A percentile compares a stretch with the other conserved stretches of the same genome.
These are phyloP conservation scores for Quercus gilva DNA, from an alignment of 306 rosid species.

Conservation along the genomic window DNA sequence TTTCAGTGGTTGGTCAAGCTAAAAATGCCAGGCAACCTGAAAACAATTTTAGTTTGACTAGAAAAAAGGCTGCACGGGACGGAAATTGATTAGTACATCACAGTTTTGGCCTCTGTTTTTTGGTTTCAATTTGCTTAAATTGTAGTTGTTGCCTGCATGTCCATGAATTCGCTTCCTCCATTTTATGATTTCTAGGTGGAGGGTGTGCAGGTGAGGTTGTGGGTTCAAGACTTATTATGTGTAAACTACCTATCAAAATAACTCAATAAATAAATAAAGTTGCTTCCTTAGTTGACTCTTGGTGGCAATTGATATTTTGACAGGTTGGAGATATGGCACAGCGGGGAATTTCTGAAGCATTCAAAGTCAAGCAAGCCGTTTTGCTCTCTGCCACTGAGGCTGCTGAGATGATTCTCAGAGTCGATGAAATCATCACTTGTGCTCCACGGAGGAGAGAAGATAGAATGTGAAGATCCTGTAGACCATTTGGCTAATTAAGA, in stretches of 20 bases:
- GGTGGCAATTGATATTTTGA: slow-evolving; percentile 2
- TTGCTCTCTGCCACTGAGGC: slow-evolving; percentile 95
- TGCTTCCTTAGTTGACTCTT: not conserved
- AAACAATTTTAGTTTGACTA: no score
- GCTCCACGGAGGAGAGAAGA: slow-evolving; percentile 97
- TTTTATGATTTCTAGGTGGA: no score
- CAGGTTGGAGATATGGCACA: slow-evolving; percentile 94
- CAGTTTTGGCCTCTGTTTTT: not conserved
- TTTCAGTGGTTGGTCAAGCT: no score
- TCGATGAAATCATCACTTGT: slow-evolving; percentile 93
- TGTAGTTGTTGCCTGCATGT: not conserved
- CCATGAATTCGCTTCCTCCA: not conserved
- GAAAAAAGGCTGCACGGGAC: no score
- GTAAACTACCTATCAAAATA: no score
- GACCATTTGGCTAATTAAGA: slow-evolving; percentile 6
- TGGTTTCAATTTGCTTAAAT: not conserved
- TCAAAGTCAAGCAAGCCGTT: slow-evolving; percentile 92
- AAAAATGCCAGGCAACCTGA: no score
- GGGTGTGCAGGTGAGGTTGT: no score
- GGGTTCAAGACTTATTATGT: no score
- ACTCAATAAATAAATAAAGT: not conserved
- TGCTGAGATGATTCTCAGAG: slow-evolving; percentile 97
- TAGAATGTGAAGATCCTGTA: slow-evolving; percentile 58
- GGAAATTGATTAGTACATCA: not conserved
- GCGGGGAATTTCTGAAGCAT: slow-evolving; percentile 76